Evolutionary conservation across 768 basidiomycete species (phyloP).

Genomic region (Rhodotorula paludigena): DNA sequence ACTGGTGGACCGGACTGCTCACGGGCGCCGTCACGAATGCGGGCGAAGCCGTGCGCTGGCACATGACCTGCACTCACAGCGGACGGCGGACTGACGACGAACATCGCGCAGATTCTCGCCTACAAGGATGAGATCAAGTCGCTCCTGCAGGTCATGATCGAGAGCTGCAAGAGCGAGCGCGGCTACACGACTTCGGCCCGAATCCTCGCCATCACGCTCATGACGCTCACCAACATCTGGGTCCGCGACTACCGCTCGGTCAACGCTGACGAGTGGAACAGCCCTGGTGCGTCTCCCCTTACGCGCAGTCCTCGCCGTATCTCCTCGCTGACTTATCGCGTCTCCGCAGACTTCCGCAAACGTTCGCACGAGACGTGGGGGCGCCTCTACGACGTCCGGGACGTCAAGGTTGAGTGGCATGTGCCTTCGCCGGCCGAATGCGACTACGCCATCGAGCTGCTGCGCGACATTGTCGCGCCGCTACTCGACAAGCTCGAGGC

Average conservation of each 20-base stretch:
- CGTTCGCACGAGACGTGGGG: slow-evolving; percentile 59
- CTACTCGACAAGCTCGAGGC: slow-evolving; percentile 57
- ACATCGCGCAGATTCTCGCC: slow-evolving; percentile 56
- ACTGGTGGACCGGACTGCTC: slow-evolving; percentile 76
- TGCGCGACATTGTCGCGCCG: slow-evolving; percentile 64
- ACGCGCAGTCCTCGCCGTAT: background rate
- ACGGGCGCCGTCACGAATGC: slow-evolving; percentile 64
- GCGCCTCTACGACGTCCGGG: slow-evolving; percentile 63
- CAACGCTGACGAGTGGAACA: slow-evolving; percentile 69
- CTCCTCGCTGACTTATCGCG: slow-evolving; percentile 51
- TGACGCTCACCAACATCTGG: slow-evolving; percentile 74
- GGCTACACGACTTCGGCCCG: slow-evolving; percentile 78
- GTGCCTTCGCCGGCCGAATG: slow-evolving; percentile 67
- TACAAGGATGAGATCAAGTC: slow-evolving; percentile 61
- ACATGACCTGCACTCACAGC: background rate
- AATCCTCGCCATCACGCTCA: slow-evolving; percentile 64
- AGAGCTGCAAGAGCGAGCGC: slow-evolving; percentile 70
- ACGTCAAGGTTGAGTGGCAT: slow-evolving; percentile 81
- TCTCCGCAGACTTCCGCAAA: slow-evolving; percentile 49
- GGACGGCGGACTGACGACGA: background rate
- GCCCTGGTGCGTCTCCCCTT: slow-evolving; percentile 55
- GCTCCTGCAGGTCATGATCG: slow-evolving; percentile 61
- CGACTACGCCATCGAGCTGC: slow-evolving; percentile 65
- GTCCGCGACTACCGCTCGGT: slow-evolving; percentile 74
- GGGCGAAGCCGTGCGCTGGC: slow-evolving; percentile 55